These are phyloP conservation scores for Polyplosphaeria fusca DNA, from an alignment of 495 filamentous ascomycete genomes.

Conservation along the genomic window DNA sequence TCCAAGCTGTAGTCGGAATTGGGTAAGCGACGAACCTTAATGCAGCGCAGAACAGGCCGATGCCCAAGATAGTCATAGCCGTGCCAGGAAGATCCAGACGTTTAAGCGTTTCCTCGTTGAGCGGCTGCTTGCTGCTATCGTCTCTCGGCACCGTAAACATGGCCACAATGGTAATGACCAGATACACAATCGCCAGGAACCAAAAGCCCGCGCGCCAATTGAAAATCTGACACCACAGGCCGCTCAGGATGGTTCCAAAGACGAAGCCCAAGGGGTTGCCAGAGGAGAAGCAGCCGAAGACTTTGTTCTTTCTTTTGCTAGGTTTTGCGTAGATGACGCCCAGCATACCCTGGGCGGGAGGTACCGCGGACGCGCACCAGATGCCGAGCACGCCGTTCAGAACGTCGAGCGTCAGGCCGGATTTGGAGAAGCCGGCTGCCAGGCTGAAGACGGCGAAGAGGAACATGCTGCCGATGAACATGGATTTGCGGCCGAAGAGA, in stretches of 20 bases:
- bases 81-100: conserved; percentile 66
- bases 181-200: conserved; percentile 60
- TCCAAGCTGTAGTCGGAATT: neutral
- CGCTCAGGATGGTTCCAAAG: conserved; percentile 62
- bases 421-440: conserved; percentile 59
- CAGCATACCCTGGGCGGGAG: conserved; percentile 63
- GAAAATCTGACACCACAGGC: conserved; percentile 63
- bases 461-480: conserved; percentile 65
- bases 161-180: conserved; percentile 56
- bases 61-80: conserved; percentile 58
- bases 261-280: conserved; percentile 71
- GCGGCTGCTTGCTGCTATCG: conserved; percentile 45
- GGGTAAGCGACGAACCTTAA: conserved; percentile 49
- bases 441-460: conserved; percentile 59
- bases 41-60: conserved; percentile 62
- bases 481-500: conserved; percentile 65
- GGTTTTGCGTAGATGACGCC: conserved; percentile 63
- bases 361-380: conserved; percentile 60
- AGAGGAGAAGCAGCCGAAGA: conserved; percentile 65
- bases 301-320: conserved; percentile 61
- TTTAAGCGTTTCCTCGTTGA: conserved; percentile 51
- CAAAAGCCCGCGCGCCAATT: conserved; percentile 67
- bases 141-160: conserved; percentile 65
- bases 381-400: conserved; percentile 63
- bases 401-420: conserved; percentile 62